These are phyloP conservation scores for Haematococcus lacustris DNA, from an alignment of 139 green algal genomes.

Conservation along the genomic window DNA sequence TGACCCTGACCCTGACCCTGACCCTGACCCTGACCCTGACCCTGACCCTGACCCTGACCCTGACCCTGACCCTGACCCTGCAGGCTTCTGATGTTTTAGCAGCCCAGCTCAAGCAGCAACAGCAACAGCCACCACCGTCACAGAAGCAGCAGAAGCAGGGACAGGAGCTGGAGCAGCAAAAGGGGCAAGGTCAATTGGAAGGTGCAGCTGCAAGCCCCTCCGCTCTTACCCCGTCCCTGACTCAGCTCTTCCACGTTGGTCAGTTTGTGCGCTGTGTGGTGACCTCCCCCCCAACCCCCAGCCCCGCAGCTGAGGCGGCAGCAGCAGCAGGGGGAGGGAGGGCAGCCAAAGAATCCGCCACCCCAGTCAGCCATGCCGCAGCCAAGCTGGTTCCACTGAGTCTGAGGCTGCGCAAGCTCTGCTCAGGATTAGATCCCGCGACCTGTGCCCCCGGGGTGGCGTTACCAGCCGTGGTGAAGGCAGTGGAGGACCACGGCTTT, in stretches of 20 bases:
- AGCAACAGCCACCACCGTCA: too few species aligned
- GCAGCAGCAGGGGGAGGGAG: conserved; percentile 16
- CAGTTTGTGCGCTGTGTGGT: conserved; percentile 73
- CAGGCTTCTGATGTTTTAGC: conserved; percentile 65
- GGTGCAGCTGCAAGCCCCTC: conserved; percentile 12
- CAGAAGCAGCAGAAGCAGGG: too few species aligned
- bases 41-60: not conserved
- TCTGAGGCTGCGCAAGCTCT: conserved; percentile 15
- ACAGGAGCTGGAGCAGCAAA: too few species aligned
- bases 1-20: not conserved
- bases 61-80: not conserved
- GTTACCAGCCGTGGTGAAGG: conserved; percentile 63
- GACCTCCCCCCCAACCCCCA: not conserved
- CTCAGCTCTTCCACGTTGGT: conserved; percentile 50
- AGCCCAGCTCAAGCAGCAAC: conserved; percentile 12
- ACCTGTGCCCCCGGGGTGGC: conserved; percentile 28
- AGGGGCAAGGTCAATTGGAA: too few species aligned
- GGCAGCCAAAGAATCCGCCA: conserved; percentile 4
- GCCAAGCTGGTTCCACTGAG: conserved; percentile 6
- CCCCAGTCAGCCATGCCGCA: not conserved
- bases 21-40: not conserved
- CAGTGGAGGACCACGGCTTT: conserved; percentile 88
- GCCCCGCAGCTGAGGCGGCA: conserved; percentile 23
- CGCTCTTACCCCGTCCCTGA: not conserved
- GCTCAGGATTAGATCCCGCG: conserved; percentile 16